Conservation (phyloP, 1,284 basidiomycete species). For the Moesziomyces sp. region DNA sequence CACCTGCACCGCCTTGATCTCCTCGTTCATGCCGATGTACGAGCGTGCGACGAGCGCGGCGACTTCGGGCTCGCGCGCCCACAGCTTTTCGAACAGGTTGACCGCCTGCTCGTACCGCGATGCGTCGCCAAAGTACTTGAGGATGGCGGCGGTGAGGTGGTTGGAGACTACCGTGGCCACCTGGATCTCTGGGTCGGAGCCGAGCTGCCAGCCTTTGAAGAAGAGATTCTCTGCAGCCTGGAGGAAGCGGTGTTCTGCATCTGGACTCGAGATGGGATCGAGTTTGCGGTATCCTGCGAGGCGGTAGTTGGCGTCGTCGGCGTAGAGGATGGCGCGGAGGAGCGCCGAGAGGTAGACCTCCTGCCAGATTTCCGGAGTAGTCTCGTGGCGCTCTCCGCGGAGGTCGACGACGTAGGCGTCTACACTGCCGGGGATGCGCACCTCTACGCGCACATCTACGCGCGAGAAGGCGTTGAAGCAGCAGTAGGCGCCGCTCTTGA, state of each 20-base stretch:
- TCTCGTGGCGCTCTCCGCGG: constrained; percentile 91
- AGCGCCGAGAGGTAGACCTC: constrained; percentile 95
- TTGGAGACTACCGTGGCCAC: constrained; percentile 98
- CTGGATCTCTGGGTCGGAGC: constrained; percentile 97
- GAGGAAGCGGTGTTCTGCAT: constrained; percentile 89
- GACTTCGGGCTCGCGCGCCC: constrained; percentile 86
- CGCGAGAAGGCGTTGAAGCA: constrained; percentile 99
- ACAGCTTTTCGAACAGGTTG: constrained; percentile 92
- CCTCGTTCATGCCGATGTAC: constrained; percentile 96
- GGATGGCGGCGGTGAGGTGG: constrained; percentile 90
- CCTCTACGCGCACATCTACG: constrained; percentile 95
- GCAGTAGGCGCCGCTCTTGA: constrained; percentile 92
- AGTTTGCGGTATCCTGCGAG: constrained; percentile 94
- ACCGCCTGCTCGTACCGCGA: constrained; percentile 86
- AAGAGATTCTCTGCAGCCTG: constrained; percentile 91
- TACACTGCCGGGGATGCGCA: constrained; percentile 97
- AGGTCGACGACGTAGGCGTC: constrained; percentile 93
- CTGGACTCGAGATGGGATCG: constrained; percentile 89
- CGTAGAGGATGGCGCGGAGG: constrained; percentile 89
- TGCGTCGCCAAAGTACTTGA: constrained; percentile 96
- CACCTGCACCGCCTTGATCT: constrained; percentile 96
- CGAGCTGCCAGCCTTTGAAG: constrained; percentile 96
- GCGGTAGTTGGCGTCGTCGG: constrained; percentile 91
- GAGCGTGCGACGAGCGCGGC: constrained; percentile 86
- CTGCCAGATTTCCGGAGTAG: constrained; percentile 92